Conservation (phyloP, 768 basidiomycete genomes). For the Botryobasidium botryosum region DNA sequence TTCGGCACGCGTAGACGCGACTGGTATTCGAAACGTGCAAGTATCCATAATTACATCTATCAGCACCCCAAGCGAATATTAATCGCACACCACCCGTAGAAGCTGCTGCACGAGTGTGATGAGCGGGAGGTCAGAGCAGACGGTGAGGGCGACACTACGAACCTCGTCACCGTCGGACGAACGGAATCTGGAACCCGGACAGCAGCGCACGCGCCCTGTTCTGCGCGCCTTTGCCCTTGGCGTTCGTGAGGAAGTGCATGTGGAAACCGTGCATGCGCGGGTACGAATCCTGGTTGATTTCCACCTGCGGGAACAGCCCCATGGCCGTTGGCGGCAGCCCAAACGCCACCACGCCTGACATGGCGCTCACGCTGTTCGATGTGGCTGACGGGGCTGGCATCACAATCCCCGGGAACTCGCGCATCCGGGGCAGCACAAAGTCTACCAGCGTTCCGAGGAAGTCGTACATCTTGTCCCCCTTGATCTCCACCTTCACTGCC, state of each 20-base stretch:
- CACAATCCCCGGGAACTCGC: constrained; percentile 74
- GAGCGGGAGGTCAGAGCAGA: too few species aligned
- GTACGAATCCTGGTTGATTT: constrained; percentile 84
- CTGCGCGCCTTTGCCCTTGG: constrained; percentile 75
- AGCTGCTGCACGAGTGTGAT: too few species aligned
- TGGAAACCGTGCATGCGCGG: constrained; percentile 80
- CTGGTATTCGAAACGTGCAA: too few species aligned
- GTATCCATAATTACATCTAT: not conserved
- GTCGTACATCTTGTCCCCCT: constrained; percentile 87
- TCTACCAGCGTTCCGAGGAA: constrained; percentile 78
- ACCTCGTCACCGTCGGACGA: too few species aligned
- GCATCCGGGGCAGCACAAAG: constrained; percentile 85
- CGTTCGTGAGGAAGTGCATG: constrained; percentile 84
- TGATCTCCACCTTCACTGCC: constrained; percentile 80
- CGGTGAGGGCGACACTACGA: too few species aligned
- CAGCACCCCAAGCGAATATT: not conserved
- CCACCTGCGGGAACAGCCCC: constrained; percentile 76
- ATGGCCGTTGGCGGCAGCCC: constrained; percentile 74
- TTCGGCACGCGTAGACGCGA: too few species aligned
- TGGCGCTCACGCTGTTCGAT: constrained; percentile 53
- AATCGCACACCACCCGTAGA: not conserved
- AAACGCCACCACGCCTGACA: constrained; percentile 77
- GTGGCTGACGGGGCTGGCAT: constrained; percentile 62
- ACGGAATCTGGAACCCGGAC: constrained; percentile 87
- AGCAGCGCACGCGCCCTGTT: constrained; percentile 72